Percentiles rank a stretch among this genome's conserved stretches.
Conservation (phyloP, 257 asterid species). For the Sherardia arvensis region DNA sequence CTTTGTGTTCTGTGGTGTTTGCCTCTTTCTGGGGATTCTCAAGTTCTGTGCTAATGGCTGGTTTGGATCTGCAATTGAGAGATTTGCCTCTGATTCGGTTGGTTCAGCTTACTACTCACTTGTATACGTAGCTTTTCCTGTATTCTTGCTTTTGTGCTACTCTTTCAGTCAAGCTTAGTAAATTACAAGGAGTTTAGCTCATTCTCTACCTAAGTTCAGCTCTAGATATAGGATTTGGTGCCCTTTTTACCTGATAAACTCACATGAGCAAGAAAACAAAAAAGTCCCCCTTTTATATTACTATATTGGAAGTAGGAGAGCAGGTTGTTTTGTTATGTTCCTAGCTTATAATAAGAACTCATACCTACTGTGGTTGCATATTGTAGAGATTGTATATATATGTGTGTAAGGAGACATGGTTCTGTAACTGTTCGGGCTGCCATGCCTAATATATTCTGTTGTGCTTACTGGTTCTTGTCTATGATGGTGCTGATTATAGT, state of each 20-base stretch:
- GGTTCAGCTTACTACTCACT: constrained; percentile 7
- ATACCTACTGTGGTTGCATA: not conserved
- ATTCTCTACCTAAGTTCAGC: not conserved
- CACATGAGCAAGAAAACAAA: constrained; percentile 1
- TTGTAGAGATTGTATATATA: not conserved
- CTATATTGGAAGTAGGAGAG: not conserved
- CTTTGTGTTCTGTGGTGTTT: constrained; percentile 63
- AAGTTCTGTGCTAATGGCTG: constrained; percentile 91
- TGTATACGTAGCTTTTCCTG: not conserved
- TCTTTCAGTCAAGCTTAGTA: not conserved
- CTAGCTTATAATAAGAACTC: not conserved
- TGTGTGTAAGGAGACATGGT: not conserved
- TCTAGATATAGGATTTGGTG: not conserved
- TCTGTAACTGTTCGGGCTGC: not conserved
- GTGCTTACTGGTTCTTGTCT: not conserved
- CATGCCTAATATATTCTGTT: not conserved
- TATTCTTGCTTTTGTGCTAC: not conserved
- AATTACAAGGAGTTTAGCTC: not conserved
- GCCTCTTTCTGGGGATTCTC: constrained; percentile 66
- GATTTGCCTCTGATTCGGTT: constrained; percentile 58
- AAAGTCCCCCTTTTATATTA: not conserved
- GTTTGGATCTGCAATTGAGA: constrained; percentile 90
- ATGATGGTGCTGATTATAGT: not conserved
- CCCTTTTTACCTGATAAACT: not conserved
- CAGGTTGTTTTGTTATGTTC: not conserved